Evolutionary conservation across 2,329 filamentous ascomycete species (phyloP), one percentile per base, ranked within the genome.

Genomic region (Hirsutella rhossiliensis): DNA sequence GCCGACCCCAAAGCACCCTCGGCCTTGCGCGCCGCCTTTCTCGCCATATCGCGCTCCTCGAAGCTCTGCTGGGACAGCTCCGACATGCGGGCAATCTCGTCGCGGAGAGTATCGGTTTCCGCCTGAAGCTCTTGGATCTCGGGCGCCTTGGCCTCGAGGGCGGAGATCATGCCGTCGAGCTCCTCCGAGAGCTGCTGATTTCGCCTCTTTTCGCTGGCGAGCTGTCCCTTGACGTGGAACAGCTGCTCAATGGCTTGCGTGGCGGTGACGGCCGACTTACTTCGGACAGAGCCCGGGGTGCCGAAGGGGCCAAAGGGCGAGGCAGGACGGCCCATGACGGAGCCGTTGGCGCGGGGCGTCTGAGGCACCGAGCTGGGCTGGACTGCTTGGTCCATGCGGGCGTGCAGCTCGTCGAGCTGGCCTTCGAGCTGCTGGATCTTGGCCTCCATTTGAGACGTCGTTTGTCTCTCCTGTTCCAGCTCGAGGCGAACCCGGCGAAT

Each of bases 41-140:
- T 80, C 1, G 88, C 85, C 5, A 69, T 63, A 51, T 97, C 89
- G 34, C 87, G 80, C 56, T 90, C 87, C 55, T 82, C 79, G 47
- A 83, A 85, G 46, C 86, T 83, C 42, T 87, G 79, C 48, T 96
- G 87, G 9, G 94, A 79, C 20, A 95, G 74, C 49, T 83, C 77
- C 1, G 89, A 94, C 72, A 90, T 87, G 49, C 92, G 84, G 30
- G 86, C 74, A 32, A 94, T 81, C 52, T 95, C 88, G 46, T 76
- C 75, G 46, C 89, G 80, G 2, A 97, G 73, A 29, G 84, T 80
- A 43, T 87, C 81, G 49, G 89, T 82, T 54, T 97, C 89, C 13
- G 78, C 75, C 40, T 85, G 81, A 17, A 94, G 69, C 52, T 97
- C 89, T 48, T 94, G 82, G 28, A 96, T 78, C 56, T 96, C 88